Evolutionary conservation across 805 yeast species (phyloP), one percentile per base, ranked within the genome.

Genomic region (Nakazawaea wickerhamii): DNA sequence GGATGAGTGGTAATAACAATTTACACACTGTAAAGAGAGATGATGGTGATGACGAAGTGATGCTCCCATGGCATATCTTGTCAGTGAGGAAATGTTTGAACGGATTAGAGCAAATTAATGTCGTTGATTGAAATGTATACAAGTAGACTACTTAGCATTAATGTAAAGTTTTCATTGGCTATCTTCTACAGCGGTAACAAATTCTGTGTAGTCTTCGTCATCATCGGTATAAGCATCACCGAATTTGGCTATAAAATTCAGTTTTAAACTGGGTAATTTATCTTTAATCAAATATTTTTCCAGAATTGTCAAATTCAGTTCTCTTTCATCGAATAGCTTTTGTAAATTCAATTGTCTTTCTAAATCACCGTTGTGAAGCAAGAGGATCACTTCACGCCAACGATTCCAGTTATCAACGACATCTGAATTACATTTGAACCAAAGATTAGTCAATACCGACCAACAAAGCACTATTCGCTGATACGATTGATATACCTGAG

Each of bases 21-120:
- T 22, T 25, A 34, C 41, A 27, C 31, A 34, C 4, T 43, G 6
- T n/a, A 15, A 28, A 32, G 9, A 30, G 30, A 6, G 39, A 23
- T 18, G 21, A 28, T 4, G 38, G 55, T 20, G 57, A 59, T 5
- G 53, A 50, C 4, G 55, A 58, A 11, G 63, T 74, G 0, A 60
- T 79, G 30, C 65, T 79, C 2, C 95, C 95, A 20, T 81, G 89
- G 82, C 91, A 85, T 57, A 70, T 84, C 19, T 60, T 74, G 11
- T 79, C 88, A 0, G 93, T 85, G 9, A 68, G 75, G 23, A 82
- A 79, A 51, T 66, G 77, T 49, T 59, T 84, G 53, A 76, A 71
- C 38, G 72, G 71, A 38, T 58, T 84, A 43, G 75, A 77, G 1
- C 88, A 84, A 56, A 58, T 83, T 3, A 63, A 65, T 30, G 81